Percentiles rank a stretch among this genome's conserved stretches.
These are phyloP conservation scores for Pulchroboletus neoregius DNA, from an alignment of 1,284 basidiomycete species.

Conservation along the genomic window DNA sequence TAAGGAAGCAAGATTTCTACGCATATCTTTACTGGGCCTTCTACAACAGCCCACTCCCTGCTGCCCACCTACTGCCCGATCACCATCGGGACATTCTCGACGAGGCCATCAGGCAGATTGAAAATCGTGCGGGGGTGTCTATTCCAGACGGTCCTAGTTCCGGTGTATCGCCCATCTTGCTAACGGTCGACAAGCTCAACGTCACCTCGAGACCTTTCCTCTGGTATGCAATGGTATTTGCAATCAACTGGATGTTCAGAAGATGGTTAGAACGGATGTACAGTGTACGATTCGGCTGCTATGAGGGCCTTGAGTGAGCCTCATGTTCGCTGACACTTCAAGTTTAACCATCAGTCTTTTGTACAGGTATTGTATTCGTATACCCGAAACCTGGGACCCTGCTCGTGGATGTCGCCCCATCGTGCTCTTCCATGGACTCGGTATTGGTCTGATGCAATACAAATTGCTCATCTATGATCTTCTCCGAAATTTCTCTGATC, in stretches of 20 bases:
- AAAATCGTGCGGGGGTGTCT: conserved; percentile 67
- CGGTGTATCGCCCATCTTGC: conserved; percentile 54
- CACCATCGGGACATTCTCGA: conserved; percentile 50
- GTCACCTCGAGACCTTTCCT: conserved; percentile 67
- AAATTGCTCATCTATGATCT: conserved; percentile 48
- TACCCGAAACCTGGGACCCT: conserved; percentile 64
- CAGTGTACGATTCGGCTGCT: conserved; percentile 46
- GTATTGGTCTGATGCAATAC: conserved; percentile 75
- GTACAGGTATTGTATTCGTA: conserved; percentile 67
- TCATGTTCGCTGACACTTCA: neutral
- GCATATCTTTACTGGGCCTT: conserved; percentile 86
- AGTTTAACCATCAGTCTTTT: neutral
- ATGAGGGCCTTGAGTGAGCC: conserved; percentile 62
- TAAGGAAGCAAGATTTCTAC: conserved; percentile 62
- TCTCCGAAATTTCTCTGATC: conserved; percentile 52
- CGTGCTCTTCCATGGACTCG: conserved; percentile 84
- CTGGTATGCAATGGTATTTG: conserved; percentile 63
- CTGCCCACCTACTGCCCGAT: conserved; percentile 44
- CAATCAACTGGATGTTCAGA: conserved; percentile 51
- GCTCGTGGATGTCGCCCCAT: conserved; percentile 59
- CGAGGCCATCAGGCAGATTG: conserved; percentile 57
- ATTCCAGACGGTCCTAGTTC: conserved; percentile 64
- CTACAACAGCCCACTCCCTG: conserved; percentile 62
- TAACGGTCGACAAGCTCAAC: conserved; percentile 78
- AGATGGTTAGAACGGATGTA: conserved; percentile 44